phyloP scores from a whole-genome alignment of 768 basidiomycete genomes.

The Suillus spraguei region DNA sequence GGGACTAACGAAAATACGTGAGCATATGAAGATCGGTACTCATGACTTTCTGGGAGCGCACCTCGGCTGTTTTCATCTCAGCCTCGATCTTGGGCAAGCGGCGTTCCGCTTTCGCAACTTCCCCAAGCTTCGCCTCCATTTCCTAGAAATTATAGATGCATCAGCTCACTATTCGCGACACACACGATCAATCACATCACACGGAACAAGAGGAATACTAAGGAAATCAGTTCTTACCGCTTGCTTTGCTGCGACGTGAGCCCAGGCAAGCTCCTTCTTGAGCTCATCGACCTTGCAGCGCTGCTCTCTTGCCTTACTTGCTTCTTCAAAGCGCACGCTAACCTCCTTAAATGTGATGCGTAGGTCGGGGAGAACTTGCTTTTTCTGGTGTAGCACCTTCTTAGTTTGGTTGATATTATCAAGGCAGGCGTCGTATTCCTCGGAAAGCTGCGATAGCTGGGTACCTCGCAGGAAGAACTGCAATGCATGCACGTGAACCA shows the following conservation, averaged over 20 bases:
- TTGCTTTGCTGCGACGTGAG: constrained; percentile 75
- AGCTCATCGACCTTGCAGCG: constrained; percentile 67
- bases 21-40: constrained; percentile 8
- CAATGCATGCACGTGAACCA: constrained; percentile 6
- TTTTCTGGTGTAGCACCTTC: constrained; percentile 69
- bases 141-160: constrained; percentile 35
- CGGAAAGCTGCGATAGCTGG: constrained; percentile 82
- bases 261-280: constrained; percentile 86
- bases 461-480: constrained; percentile 97
- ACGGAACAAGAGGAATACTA: neutral
- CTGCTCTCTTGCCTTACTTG: constrained; percentile 72
- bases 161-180: neutral
- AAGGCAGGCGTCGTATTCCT: constrained; percentile 81
- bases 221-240: constrained; percentile 41
- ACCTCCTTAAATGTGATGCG: constrained; percentile 59
- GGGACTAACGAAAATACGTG: constrained; percentile 27
- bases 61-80: constrained; percentile 42
- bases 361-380: constrained; percentile 79
- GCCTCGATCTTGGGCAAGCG: constrained; percentile 43
- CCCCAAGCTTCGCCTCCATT: constrained; percentile 43
- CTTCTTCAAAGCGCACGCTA: constrained; percentile 64
- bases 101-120: constrained; percentile 40
- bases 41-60: constrained; percentile 20
- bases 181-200: neutral
- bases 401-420: constrained; percentile 72